Conservation (phyloP, 768 basidiomycete species). For the Dendrothele bispora region DNA sequence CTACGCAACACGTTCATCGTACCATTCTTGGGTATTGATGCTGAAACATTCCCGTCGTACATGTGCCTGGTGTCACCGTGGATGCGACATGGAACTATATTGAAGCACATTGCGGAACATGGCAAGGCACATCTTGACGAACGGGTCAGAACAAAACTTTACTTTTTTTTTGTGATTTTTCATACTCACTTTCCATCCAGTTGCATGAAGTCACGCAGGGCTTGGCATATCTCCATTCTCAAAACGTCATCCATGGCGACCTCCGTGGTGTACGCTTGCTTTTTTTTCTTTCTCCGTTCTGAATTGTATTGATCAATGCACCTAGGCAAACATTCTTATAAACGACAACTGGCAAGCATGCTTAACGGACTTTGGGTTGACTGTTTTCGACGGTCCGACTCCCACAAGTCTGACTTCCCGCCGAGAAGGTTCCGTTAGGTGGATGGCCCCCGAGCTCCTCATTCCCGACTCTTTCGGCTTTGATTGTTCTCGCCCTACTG, state of each 20-base stretch:
- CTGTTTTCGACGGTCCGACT: constrained; percentile 10
- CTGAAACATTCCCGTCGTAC: constrained; percentile 6
- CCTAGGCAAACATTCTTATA: constrained; percentile 17
- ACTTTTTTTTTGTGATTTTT: neutral
- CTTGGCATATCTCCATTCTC: constrained; percentile 11
- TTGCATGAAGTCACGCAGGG: constrained; percentile 8
- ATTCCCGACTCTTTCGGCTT: constrained; percentile 3
- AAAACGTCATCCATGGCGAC: constrained; percentile 10
- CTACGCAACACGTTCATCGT: constrained; percentile 9
- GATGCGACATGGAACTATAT: constrained; percentile 11
- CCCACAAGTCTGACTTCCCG: constrained; percentile 3
- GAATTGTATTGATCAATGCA: neutral
- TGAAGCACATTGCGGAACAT: constrained; percentile 9
- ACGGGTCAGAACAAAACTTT: neutral
- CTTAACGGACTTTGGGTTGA: constrained; percentile 17
- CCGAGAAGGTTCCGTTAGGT: constrained; percentile 8
- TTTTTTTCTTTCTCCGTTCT: too few relatives aligned
- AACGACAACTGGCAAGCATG: constrained; percentile 7
- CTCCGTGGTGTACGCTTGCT: constrained; percentile 11
- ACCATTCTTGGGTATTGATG: constrained; percentile 11
- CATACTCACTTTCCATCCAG: neutral
- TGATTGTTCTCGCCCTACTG: constrained; percentile 2
- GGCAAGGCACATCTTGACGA: constrained; percentile 1
- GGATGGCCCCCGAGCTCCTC: constrained; percentile 5
- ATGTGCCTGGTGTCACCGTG: constrained; percentile 15